Conservation (phyloP, 202 grass and related monocot species). For the Panicum hallii region DNA sequence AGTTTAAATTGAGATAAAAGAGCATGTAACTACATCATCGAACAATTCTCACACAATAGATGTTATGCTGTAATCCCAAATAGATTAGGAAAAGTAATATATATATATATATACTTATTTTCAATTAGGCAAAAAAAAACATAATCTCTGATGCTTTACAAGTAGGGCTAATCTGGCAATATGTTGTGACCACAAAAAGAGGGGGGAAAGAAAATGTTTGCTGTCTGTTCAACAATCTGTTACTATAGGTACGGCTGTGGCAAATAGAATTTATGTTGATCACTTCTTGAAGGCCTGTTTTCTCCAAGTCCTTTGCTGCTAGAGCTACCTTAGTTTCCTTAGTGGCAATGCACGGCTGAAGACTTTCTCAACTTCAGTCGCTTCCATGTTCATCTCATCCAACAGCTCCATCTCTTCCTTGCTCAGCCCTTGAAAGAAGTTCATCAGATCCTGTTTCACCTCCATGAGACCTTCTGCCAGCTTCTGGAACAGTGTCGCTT, state of each 20-base stretch:
- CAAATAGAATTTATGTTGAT: slow-evolving; percentile 33
- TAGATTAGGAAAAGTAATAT: slow-evolving; percentile 27
- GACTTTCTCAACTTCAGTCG: slow-evolving; percentile 74
- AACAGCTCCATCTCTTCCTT: slow-evolving; percentile 94
- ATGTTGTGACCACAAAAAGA: background rate
- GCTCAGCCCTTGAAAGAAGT: slow-evolving; percentile 77
- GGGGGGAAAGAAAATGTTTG: slow-evolving; percentile 27
- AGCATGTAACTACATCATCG: background rate
- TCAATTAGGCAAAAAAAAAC: slow-evolving; percentile 3
- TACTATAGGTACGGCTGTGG: slow-evolving; percentile 29
- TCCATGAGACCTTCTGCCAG: slow-evolving; percentile 72
- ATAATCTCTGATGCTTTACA: slow-evolving; percentile 41
- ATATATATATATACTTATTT: background rate
- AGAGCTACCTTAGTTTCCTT: slow-evolving; percentile 77
- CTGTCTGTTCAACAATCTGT: slow-evolving; percentile 37
- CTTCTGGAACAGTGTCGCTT: slow-evolving; percentile 66
- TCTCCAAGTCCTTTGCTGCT: slow-evolving; percentile 26
- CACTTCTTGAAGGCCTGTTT: slow-evolving; percentile 22
- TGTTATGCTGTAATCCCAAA: background rate
- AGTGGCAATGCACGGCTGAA: slow-evolving; percentile 80
- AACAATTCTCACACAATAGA: slow-evolving; percentile 27
- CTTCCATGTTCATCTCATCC: slow-evolving; percentile 90
- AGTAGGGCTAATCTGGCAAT: slow-evolving; percentile 21
- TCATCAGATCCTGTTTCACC: slow-evolving; percentile 64
- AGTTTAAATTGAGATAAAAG: background rate